These are phyloP conservation scores for Trametes maxima DNA, from an alignment of 768 basidiomycete species.

Conservation along the genomic window DNA sequence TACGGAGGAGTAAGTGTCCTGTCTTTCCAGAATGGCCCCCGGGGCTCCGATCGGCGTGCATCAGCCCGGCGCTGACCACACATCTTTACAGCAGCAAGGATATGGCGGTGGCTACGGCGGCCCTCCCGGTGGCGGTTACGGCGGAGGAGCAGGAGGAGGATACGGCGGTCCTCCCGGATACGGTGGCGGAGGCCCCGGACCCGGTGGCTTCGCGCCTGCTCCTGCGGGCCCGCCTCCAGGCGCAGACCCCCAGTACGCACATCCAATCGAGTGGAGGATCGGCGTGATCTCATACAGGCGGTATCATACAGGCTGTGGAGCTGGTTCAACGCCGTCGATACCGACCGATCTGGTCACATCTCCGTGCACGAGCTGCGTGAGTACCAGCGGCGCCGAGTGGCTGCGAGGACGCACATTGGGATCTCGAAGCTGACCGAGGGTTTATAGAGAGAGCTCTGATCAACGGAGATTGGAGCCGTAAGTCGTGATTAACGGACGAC, in stretches of 20 bases:
- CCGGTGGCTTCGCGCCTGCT: conserved; percentile 33
- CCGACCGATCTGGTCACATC: conserved; percentile 69
- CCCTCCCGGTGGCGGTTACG: conserved; percentile 18
- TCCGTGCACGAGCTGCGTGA: conserved; percentile 65
- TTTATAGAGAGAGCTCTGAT: conserved; percentile 49
- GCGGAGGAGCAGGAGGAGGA: conserved; percentile 32
- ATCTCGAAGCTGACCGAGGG: not conserved
- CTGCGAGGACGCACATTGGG: conserved; percentile 35
- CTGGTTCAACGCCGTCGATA: conserved; percentile 74
- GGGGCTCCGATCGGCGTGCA: too few species aligned
- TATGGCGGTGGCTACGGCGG: conserved; percentile 14
- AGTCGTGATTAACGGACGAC: conserved; percentile 34
- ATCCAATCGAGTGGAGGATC: not conserved
- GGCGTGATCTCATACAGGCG: not conserved
- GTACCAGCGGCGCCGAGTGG: conserved; percentile 39
- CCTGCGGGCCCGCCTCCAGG: conserved; percentile 57
- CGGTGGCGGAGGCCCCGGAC: conserved; percentile 23
- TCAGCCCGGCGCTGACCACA: too few species aligned
- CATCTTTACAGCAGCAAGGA: conserved; percentile 2
- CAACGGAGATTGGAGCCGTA: conserved; percentile 77
- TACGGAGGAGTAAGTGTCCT: too few species aligned
- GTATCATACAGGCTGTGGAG: conserved; percentile 58
- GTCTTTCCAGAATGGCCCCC: too few species aligned
- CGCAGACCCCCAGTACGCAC: conserved; percentile 75
- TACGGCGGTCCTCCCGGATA: conserved; percentile 33